Conservation (phyloP, 2,329 filamentous ascomycete genomes). For the Chrysoporthe cubensis region DNA sequence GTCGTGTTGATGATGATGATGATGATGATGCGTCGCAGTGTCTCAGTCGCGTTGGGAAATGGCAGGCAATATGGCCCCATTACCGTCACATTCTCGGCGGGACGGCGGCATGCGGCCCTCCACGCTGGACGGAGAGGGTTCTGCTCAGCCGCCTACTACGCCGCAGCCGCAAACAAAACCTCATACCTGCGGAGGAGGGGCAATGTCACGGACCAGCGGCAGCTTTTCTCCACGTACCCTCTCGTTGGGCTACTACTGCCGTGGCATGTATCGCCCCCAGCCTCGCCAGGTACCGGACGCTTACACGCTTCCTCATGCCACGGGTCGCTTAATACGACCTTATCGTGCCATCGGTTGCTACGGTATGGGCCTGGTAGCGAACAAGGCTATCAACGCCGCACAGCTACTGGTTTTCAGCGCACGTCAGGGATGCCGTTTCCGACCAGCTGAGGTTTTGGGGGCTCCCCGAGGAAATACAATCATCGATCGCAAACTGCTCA, state of each 20-base stretch:
- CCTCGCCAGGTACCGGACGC: constrained; percentile 1
- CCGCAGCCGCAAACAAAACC: not conserved
- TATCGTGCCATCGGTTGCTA: not conserved
- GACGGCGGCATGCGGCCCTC: not conserved
- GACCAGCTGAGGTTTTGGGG: not conserved
- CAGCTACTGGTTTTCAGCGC: constrained; percentile 6
- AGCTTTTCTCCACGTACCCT: not conserved
- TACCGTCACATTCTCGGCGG: constrained; percentile 1
- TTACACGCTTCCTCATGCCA: not conserved
- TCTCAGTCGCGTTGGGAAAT: not conserved
- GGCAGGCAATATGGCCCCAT: constrained; percentile 4
- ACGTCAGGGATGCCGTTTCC: not conserved
- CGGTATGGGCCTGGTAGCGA: not conserved
- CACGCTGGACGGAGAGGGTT: constrained; percentile 7
- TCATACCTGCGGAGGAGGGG: not conserved
- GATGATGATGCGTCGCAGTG: constrained; percentile 4
- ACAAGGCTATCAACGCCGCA: not conserved
- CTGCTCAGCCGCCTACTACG: not conserved
- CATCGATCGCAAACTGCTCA: not conserved
- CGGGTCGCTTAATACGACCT: not conserved
- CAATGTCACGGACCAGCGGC: constrained; percentile 2
- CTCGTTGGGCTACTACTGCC: not conserved
- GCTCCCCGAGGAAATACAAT: not conserved
- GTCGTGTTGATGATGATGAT: not conserved
- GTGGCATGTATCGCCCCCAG: not conserved